These are phyloP conservation scores for Solanum microdontum DNA, from an alignment of 257 asterid genomes.

Conservation along the genomic window DNA sequence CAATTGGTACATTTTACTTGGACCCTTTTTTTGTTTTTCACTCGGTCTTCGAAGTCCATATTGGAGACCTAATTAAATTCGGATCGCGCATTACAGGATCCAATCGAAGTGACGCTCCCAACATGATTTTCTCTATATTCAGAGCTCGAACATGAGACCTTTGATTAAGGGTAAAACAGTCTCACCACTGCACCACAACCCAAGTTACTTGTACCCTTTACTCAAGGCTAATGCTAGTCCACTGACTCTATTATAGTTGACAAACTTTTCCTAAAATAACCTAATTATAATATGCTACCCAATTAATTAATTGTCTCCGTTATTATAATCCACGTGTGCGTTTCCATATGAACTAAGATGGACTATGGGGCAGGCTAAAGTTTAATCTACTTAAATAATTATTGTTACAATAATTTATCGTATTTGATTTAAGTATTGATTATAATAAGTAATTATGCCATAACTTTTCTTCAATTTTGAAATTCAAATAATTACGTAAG, in stretches of 20 bases:
- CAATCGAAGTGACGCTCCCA: accelerated
- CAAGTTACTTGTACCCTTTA: neutral
- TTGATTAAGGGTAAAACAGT: too few species aligned
- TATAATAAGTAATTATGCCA: neutral
- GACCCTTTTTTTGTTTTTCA: neutral
- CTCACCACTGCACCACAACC: too few species aligned
- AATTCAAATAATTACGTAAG: neutral
- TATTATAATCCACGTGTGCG: neutral
- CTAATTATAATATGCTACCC: neutral
- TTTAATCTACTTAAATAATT: neutral
- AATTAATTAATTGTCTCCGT: neutral
- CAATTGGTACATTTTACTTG: neutral
- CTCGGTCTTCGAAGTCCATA: accelerated
- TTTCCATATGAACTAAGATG: neutral
- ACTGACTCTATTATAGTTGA: neutral
- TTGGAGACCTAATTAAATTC: accelerated
- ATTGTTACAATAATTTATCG: neutral
- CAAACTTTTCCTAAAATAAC: neutral
- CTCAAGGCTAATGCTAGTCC: neutral
- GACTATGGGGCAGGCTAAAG: neutral
- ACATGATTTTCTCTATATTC: too few species aligned
- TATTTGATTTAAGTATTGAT: neutral
- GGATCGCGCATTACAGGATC: accelerated
- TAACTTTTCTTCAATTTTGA: neutral
- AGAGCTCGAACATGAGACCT: accelerated